Percentiles rank a stretch among this genome's conserved stretches.
Evolutionary conservation across 148 eudicot genomes (phyloP).

Genomic region (Silene conica): DNA sequence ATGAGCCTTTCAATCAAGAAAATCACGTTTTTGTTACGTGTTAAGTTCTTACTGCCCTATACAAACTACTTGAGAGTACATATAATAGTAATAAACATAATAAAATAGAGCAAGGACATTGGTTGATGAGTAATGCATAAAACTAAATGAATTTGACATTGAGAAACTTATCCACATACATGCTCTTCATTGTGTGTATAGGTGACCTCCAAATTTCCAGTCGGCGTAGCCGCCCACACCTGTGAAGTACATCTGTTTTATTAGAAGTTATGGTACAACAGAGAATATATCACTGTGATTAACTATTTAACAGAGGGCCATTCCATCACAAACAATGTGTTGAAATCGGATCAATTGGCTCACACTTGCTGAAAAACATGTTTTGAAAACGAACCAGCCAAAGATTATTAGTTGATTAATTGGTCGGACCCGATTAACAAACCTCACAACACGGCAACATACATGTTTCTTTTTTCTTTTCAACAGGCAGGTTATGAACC

Average conservation of each 20-base stretch:
- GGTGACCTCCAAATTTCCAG: slow-evolving; percentile 86
- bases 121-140: slow-evolving; percentile 5
- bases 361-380: neutral
- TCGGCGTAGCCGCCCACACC: slow-evolving; percentile 85
- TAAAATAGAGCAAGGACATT: neutral
- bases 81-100: neutral
- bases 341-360: neutral
- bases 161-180: slow-evolving; percentile 41
- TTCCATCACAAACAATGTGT: neutral
- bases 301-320: neutral
- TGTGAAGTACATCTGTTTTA: slow-evolving; percentile 26
- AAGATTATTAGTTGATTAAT: neutral
- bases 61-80: neutral
- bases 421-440: neutral
- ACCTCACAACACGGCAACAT: neutral
- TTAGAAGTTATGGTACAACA: neutral
- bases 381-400: neutral
- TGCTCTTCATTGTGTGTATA: slow-evolving; percentile 84
- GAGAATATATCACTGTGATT: neutral
- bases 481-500: neutral
- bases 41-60: neutral
- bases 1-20: neutral
- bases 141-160: neutral
- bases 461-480: neutral
- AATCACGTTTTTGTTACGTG: no score